Conservation (phyloP, 2,329 filamentous ascomycete genomes). For the Cytospora mali region DNA sequence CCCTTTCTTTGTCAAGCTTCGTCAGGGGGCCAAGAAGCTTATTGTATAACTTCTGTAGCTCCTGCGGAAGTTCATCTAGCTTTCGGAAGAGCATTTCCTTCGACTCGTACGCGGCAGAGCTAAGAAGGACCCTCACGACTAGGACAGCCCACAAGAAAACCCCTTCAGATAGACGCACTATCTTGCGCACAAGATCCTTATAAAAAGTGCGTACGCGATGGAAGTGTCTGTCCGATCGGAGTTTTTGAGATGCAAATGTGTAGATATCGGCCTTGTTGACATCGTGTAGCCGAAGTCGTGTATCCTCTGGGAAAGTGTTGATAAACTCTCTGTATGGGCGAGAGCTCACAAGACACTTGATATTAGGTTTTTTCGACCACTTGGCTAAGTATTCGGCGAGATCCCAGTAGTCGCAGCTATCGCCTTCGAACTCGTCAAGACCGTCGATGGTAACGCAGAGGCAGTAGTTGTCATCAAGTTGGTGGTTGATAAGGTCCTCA, state of each 20-base stretch:
- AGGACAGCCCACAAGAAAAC: conserved; percentile 20
- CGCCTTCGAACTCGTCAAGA: conserved; percentile 14
- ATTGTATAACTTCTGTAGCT: conserved; percentile 1
- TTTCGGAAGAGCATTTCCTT: neutral
- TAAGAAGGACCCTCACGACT: neutral
- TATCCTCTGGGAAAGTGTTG: neutral
- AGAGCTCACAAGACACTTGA: conserved; percentile 16
- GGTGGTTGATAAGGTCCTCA: neutral
- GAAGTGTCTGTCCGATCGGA: neutral
- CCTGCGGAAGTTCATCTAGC: neutral
- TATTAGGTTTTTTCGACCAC: neutral
- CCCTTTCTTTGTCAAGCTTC: neutral
- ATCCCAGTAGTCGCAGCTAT: neutral
- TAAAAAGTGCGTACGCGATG: neutral
- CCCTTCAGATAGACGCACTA: conserved; percentile 1
- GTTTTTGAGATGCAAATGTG: neutral
- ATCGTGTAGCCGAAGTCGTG: neutral
- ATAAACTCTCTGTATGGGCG: conserved; percentile 13
- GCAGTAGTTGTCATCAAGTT: neutral
- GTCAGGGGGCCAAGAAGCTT: neutral
- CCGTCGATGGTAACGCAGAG: conserved; percentile 14
- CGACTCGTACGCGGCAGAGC: neutral
- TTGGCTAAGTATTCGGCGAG: neutral
- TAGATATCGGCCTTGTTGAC: conserved; percentile 10
- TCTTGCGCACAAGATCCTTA: neutral